A percentile compares a stretch with the other conserved stretches of the same genome.
Conservation (phyloP, 225 moss, liverwort and hornwort species). For the Marchantia paleacea region DNA sequence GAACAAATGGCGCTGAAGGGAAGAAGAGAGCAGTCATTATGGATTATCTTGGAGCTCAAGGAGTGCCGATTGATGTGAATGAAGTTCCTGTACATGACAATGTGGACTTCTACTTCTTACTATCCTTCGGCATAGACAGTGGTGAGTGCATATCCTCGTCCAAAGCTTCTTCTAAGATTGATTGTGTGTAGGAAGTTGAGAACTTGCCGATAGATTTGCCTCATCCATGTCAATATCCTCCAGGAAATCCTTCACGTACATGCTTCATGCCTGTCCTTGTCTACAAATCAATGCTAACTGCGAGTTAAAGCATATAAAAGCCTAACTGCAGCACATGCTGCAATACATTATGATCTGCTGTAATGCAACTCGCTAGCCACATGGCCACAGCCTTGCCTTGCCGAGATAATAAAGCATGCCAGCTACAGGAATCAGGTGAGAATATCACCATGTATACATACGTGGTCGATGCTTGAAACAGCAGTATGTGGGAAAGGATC, state of each 20-base stretch:
- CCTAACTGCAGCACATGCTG: no score
- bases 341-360: no score
- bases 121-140: slow-evolving; percentile 20
- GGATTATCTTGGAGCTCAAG: background rate
- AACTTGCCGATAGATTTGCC: background rate
- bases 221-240: background rate
- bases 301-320: no score
- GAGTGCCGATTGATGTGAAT: background rate
- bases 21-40: background rate
- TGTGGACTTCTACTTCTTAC: slow-evolving; percentile 12
- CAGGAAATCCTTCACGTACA: background rate
- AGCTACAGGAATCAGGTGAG: no score
- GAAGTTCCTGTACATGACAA: background rate
- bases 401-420: no score
- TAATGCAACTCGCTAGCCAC: no score
- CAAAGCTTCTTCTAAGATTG: background rate
- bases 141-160: background rate
- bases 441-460: no score
- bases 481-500: no score
- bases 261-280: background rate
- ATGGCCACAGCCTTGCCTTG: no score
- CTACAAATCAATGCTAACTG: no score
- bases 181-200: background rate
- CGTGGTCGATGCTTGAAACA: no score
- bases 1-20: background rate